Percentiles rank a stretch among this genome's conserved stretches.
These are phyloP conservation scores for Podospora didyma DNA, from an alignment of 495 filamentous ascomycete species.

Conservation along the genomic window DNA sequence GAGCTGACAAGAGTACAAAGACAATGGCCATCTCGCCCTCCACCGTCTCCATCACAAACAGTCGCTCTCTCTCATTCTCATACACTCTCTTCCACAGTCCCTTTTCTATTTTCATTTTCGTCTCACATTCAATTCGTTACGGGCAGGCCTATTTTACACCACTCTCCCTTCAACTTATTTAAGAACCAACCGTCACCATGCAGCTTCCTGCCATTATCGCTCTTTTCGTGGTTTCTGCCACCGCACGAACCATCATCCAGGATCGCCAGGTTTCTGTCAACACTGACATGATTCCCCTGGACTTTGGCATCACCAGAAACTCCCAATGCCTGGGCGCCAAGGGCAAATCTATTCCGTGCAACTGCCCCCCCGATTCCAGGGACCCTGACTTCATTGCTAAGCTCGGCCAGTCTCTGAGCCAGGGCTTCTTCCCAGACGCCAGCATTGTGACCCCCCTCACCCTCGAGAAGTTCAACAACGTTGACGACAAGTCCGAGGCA, in stretches of 20 bases:
- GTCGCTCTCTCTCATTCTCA: no score
- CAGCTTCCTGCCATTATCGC: slow-evolving; percentile 7
- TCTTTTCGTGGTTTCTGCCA: slow-evolving; percentile 9
- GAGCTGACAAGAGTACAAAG: no score
- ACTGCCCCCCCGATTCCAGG: slow-evolving; percentile 18
- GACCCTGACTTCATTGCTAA: slow-evolving; percentile 18
- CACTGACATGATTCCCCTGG: slow-evolving; percentile 10
- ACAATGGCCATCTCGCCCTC: no score
- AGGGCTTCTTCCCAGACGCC: slow-evolving; percentile 25
- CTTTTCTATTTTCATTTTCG: no score
- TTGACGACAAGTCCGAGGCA: slow-evolving; percentile 4
- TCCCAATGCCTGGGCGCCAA: slow-evolving; percentile 13
- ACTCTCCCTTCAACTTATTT: neutral
- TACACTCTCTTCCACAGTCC: no score
- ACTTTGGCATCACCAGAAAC: neutral
- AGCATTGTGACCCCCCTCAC: slow-evolving; percentile 17
- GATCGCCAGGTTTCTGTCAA: slow-evolving; percentile 15
- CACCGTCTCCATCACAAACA: no score
- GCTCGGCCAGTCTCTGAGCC: slow-evolving; percentile 13
- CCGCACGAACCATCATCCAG: neutral
- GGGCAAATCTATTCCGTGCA: slow-evolving; percentile 20
- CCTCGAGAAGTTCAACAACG: slow-evolving; percentile 22
- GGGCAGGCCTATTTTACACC: neutral
- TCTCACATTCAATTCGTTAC: neutral
- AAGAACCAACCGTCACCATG: slow-evolving; percentile 1